Percentiles rank a stretch among this genome's conserved stretches.
These are phyloP conservation scores for Myxozyma sirexii DNA, from an alignment of 805 yeast genomes.

Conservation along the genomic window DNA sequence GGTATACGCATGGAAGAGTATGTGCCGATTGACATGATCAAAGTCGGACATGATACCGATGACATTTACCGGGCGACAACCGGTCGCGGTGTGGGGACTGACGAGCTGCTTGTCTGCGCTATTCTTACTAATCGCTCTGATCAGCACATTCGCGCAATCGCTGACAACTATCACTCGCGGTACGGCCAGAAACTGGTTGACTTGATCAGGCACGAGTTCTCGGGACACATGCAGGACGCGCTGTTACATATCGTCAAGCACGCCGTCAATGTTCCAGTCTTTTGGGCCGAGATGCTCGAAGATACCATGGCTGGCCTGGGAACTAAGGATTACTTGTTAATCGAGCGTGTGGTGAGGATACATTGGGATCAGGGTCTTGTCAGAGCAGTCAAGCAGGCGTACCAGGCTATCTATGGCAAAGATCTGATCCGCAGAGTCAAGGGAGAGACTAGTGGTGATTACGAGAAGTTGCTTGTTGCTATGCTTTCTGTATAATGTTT, in stretches of 20 bases:
- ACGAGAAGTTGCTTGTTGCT: slow-evolving; percentile 32
- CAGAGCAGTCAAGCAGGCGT: slow-evolving; percentile 27
- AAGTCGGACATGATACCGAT: slow-evolving; percentile 29
- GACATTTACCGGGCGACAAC: slow-evolving; percentile 31
- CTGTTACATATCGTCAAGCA: slow-evolving; percentile 31
- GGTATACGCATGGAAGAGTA: slow-evolving; percentile 28
- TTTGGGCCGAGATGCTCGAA: slow-evolving; percentile 34
- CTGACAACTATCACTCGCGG: slow-evolving; percentile 15
- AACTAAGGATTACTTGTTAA: slow-evolving; percentile 33
- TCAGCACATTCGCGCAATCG: slow-evolving; percentile 29
- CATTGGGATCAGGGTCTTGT: slow-evolving; percentile 35
- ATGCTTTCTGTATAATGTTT: slow-evolving; percentile 6
- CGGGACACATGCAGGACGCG: slow-evolving; percentile 37
- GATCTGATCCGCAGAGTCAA: slow-evolving; percentile 31
- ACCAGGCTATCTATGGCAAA: slow-evolving; percentile 17
- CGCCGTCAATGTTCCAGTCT: slow-evolving; percentile 28
- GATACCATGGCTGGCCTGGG: slow-evolving; percentile 36
- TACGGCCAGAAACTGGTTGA: slow-evolving; percentile 27
- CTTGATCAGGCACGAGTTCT: slow-evolving; percentile 30
- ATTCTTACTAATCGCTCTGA: slow-evolving; percentile 33
- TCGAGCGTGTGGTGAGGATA: slow-evolving; percentile 31
- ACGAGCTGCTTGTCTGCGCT: slow-evolving; percentile 34
- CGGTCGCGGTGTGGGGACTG: slow-evolving; percentile 30
- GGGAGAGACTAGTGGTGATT: slow-evolving; percentile 36
- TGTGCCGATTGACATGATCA: slow-evolving; percentile 24